These are phyloP conservation scores for Alternaria conjuncta DNA, from an alignment of 2,329 filamentous ascomycete species.

Conservation along the genomic window DNA sequence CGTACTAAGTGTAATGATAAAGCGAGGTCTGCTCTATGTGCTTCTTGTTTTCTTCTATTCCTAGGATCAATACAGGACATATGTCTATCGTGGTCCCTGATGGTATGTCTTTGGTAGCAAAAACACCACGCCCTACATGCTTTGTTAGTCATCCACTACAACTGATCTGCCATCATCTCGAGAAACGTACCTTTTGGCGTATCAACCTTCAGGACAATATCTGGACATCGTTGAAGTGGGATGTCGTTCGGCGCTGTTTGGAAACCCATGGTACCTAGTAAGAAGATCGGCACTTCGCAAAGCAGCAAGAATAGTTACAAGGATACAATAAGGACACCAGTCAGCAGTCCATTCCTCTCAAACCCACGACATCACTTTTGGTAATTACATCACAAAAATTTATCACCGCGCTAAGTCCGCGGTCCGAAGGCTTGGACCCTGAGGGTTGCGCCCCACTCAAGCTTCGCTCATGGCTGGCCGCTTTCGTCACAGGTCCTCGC, in stretches of 20 bases:
- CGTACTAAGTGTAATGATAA: constrained; percentile 64
- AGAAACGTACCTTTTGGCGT: constrained; percentile 58
- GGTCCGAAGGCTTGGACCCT: constrained; percentile 4
- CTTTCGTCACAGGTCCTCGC: constrained; percentile 12
- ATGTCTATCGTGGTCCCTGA: constrained; percentile 59
- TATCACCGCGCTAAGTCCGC: constrained; percentile 10
- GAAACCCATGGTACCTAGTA: neutral
- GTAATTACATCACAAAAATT: constrained; percentile 6
- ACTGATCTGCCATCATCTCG: neutral
- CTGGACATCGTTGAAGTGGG: constrained; percentile 50
- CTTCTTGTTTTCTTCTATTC: constrained; percentile 54
- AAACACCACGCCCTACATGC: constrained; percentile 59
- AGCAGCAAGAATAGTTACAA: neutral
- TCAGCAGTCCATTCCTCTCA: neutral
- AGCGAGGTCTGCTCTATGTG: constrained; percentile 60
- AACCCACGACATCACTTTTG: neutral
- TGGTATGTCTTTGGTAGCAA: constrained; percentile 56
- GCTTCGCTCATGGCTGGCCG: constrained; percentile 12
- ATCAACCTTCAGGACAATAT: constrained; percentile 53
- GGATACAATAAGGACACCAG: neutral
- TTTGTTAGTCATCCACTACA: constrained; percentile 1
- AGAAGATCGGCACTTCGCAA: neutral
- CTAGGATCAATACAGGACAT: constrained; percentile 60
- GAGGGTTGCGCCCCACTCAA: constrained; percentile 17
- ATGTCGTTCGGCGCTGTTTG: constrained; percentile 18